Evolutionary conservation across 2,329 filamentous ascomycete species (phyloP).

Genomic region (Fusarium sp.): DNA sequence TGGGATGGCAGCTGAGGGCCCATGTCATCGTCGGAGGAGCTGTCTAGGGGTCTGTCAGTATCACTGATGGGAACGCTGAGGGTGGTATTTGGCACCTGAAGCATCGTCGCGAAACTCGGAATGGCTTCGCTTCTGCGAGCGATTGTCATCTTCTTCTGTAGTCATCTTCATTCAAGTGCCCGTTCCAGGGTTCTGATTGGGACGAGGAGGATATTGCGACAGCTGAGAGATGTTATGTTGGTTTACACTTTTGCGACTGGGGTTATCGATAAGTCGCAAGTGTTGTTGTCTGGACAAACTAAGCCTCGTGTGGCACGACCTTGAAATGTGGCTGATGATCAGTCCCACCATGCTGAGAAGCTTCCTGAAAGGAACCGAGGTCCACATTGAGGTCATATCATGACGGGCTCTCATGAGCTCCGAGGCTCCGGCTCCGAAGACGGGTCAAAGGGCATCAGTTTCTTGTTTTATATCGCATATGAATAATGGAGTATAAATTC

Average conservation of each 20-base stretch:
- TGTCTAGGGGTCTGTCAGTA: slow-evolving; percentile 54
- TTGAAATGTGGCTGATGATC: slow-evolving; percentile 27
- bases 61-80: slow-evolving; percentile 1
- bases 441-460: slow-evolving; percentile 2
- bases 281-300: slow-evolving; percentile 28
- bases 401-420: slow-evolving; percentile 25
- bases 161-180: slow-evolving; percentile 34
- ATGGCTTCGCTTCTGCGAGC: slow-evolving; percentile 61
- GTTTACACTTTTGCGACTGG: slow-evolving; percentile 20
- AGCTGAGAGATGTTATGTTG: neutral
- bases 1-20: slow-evolving; percentile 88
- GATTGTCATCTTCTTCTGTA: slow-evolving; percentile 47
- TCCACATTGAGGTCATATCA: slow-evolving; percentile 41
- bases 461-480: slow-evolving; percentile 20
- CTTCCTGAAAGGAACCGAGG: slow-evolving; percentile 2
- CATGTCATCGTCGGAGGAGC: slow-evolving; percentile 90
- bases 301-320: slow-evolving; percentile 42
- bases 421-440: slow-evolving; percentile 31
- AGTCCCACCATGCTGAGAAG: neutral
- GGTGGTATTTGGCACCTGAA: slow-evolving; percentile 47
- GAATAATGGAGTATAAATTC: neutral
- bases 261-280: slow-evolving; percentile 11
- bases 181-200: neutral
- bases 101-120: slow-evolving; percentile 62
- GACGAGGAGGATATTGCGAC: slow-evolving; percentile 1